Evolutionary conservation across 2,329 filamentous ascomycete genomes (phyloP), one percentile per base, ranked within the genome.

Genomic region (Hypoxylon sp.): DNA sequence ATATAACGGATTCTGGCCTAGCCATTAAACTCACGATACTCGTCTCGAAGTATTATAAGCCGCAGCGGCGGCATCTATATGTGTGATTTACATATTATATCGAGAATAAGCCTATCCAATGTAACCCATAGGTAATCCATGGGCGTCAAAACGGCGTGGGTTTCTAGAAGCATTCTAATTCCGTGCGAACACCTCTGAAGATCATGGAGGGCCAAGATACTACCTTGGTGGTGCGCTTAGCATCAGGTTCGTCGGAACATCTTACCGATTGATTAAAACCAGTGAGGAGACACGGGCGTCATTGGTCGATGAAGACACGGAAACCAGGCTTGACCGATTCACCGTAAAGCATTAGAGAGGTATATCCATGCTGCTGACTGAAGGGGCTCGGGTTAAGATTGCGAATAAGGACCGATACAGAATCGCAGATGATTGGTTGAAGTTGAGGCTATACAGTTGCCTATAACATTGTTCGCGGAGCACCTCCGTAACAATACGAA

Each of bases 331-430:
- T 68, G 65, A 70, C 61, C 58, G 49, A 41, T 48, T 68, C 65
- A 65, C 68, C 68, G 32, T 49, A 59, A 61, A 55, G 65, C 38
- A 36, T 53, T 48, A 59, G 17, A 62, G 46, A 67, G 58, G 53
- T 32, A 63, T 65, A 65, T 60, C 63, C 68, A 70, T 68, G 68
- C 55, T 68, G 65, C 68, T 70, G 68, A 68, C 68, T 68, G 68
- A 63, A 70, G 50, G 58, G 34, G 61, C 61, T 70, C 68, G 68
- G 68, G 68, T 14, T 57, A 68, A 68, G 45, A 68, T 70, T 65
- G 68, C 65, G 68, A 68, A 70, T 70, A 67, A 70, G 68, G 68
- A 68, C 68, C 68, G 68, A 70, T 65, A 63, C 52, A 58, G 34
- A 50, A 58, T 13, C 13, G 19, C 32, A 43, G 34, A 59, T 68